A percentile compares a stretch with the other conserved stretches of the same genome.
phyloP scores from a whole-genome alignment of 805 yeast species.

The Peterozyma toletana region DNA sequence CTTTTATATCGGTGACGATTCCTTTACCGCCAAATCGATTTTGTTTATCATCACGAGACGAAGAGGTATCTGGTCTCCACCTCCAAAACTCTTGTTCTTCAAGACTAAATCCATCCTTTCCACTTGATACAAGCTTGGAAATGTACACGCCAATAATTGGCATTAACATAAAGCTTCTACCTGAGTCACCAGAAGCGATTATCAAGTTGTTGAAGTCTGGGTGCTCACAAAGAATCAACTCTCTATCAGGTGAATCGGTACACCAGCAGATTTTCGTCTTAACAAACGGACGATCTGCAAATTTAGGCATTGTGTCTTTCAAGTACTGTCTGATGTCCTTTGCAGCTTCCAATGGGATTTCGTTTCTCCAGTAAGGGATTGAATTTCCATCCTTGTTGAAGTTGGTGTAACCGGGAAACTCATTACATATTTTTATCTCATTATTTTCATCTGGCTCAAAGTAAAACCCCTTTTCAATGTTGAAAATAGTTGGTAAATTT shows the following conservation, averaged over 20 bases:
- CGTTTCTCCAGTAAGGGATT: slow-evolving; percentile 5
- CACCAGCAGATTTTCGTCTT: slow-evolving; percentile 20
- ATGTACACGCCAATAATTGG: slow-evolving; percentile 17
- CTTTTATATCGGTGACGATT: slow-evolving; percentile 19
- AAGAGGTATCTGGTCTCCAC: slow-evolving; percentile 13
- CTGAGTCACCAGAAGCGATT: slow-evolving; percentile 19
- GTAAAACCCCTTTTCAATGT: slow-evolving; percentile 16
- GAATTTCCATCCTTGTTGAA: slow-evolving; percentile 5
- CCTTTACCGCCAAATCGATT: slow-evolving; percentile 23
- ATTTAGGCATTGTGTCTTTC: slow-evolving; percentile 12
- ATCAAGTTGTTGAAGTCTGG: slow-evolving; percentile 13
- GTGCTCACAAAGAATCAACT: slow-evolving; percentile 13
- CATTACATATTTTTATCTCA: slow-evolving; percentile 16
- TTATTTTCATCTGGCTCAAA: slow-evolving; percentile 15
- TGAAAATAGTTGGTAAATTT: slow-evolving; percentile 13
- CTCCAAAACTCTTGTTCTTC: slow-evolving; percentile 10
- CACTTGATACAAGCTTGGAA: slow-evolving; percentile 11
- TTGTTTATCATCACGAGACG: slow-evolving; percentile 13
- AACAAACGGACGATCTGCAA: slow-evolving; percentile 13
- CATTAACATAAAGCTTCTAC: slow-evolving; percentile 18
- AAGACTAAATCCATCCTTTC: slow-evolving; percentile 11
- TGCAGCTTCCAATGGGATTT: slow-evolving; percentile 8
- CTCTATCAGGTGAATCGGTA: slow-evolving; percentile 19
- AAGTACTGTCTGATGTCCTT: slow-evolving; percentile 8
- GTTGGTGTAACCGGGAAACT: slow-evolving; percentile 18